Base-by-base conservation (phyloP, 1,284 basidiomycete species). In the Ceratobasidium sp. region DNA sequence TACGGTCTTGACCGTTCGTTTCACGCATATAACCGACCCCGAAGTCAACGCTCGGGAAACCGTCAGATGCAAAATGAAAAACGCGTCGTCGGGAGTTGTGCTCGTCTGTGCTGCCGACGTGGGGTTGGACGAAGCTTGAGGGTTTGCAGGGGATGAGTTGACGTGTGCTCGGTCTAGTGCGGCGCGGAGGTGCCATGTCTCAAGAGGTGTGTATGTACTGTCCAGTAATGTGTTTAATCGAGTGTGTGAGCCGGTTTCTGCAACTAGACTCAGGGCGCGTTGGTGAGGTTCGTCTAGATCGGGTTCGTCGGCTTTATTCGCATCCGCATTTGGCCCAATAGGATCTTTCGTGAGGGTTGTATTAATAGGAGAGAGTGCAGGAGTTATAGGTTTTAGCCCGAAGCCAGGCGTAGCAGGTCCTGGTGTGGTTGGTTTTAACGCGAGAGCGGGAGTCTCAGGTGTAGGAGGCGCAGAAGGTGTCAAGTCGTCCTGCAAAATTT, bases 61-160 rank as follows among this genome's bases (percentile, higher is more conserved):
- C 1, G 97, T 92, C 2, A 92, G 88, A 85, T 97, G 98, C 80
- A 98, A 86, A 77, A 98, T 93, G 85, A 97, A 98, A 86, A 98
- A 98, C 1, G 93, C 94, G 82, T 98, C 97, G 84, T 98, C 97
- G 0, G 97, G 95, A 0, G 93, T 93, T 60, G 94, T 90, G 75
- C 95, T 92, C 6, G 87, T 88, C 83, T 83, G 80, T 5, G 87
- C 49, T 55, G 64, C 12, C 70, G 46, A 28, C 61, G 58, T 63
- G 23, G 56, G 58, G 28, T 61, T 61, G 12, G 72, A 49, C 23
- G 70, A 20, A 4, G 55, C 61, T 58, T 42, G 53, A 39, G n/a
- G 61, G n/a, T 60, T 76, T 18, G 49, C 72, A 70, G 55, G 60
- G 61, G 44, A 55, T 49, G 58, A 56, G 77, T 84, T 28, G 80